Evolutionary conservation across 306 rosid genomes (phyloP), one percentile per base, ranked within the genome.

Genomic region (Prunus mira): DNA sequence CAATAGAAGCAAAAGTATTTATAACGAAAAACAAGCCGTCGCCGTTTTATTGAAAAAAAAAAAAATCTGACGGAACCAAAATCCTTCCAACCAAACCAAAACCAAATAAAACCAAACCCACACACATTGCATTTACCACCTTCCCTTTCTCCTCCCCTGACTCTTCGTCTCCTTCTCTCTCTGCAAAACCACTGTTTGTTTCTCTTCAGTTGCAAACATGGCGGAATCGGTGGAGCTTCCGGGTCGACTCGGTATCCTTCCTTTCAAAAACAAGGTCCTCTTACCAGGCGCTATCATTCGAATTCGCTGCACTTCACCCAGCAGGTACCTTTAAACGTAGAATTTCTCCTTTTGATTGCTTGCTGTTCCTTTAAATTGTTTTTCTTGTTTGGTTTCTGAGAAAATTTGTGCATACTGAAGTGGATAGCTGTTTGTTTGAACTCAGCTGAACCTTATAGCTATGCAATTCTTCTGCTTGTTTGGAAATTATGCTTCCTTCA

Each of bases 231-330:
- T 95, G 38, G 98, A 92, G 89, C 88, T 95, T 19, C 98, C 98
- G 43, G 79, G 90, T 88, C 96, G 98, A 2, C 86, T 95, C 82
- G 98, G 97, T 10, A 95, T 95, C 73, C 98, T 95, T 76, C 98
- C 98, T 9, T 95, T 95, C 88, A 86, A 91, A 74, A 95, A 95
- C 90, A 95, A 95, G 90, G 98, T 95, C 45, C 98, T 92, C 64
- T 72, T 95, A 43, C 98, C 97, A 10, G 98, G 98, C 43, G 98
- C 98, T 62, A 95, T 95, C 65, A 95, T 95, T 45, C 88, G 98
- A 76, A 95, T 95, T 83, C 97, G 97, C 19, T 95, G 98, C 89
- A 95, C 98, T 86, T 92, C 98, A 0, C 89, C 98, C 3, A 92
- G 89, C 88, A 95, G 98, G 98, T 94, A 7, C 60, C 63, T 58